Base-by-base conservation (phyloP, 73 alveolate genomes). In the Uronychia setigera region DNA sequence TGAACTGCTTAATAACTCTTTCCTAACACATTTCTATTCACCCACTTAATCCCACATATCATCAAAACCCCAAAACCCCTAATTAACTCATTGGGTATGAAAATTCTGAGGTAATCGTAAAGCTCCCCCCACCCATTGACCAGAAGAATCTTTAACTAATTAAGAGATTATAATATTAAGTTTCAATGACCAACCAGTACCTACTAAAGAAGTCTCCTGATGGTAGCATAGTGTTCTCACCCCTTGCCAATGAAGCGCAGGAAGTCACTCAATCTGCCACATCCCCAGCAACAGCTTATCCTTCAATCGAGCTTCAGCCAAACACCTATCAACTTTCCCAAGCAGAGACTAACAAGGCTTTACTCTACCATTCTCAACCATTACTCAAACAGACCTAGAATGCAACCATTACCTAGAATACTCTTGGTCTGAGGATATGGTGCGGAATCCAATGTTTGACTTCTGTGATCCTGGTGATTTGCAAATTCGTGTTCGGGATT, bases 401-500 rank as follows among this genome's bases (percentile, higher is more conserved):
- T 5, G 67, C 67, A 5, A 11, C 67, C 67, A 19, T 46, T 46
- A 46, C 67, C 5, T 11, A 46, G n/a, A 19, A 5, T 11, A 46
- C 67, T 19, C 67, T 46, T 19, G 67, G 67, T 19, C 67, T 46
- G 19, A 46, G 67, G 67, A 46, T 46, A 5, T 46, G 67, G 67
- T 46, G 67, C 67, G 67, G 67, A 11, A 46, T 46, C 19, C 67
- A 46, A 19, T 46, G 67, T 46, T 46, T 46, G 19, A 46, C 67
- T 19, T 46, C 67, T 46, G 5, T 46, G n/a, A 11, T 5, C 67
- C 67, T 46, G 5, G 67, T 46, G 67, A 46, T 46, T 19, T 46
- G n/a, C 67, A 46, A 46, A 46, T 46, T 46, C 67, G 67, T 46
- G n/a, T 46, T 46, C 67, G 67, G 67, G 67, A 46, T 46, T 11